Percentiles rank a stretch among this genome's conserved stretches.
Evolutionary conservation across 2,329 filamentous ascomycete genomes (phyloP).

Genomic region (Colletotrichum limetticola): DNA sequence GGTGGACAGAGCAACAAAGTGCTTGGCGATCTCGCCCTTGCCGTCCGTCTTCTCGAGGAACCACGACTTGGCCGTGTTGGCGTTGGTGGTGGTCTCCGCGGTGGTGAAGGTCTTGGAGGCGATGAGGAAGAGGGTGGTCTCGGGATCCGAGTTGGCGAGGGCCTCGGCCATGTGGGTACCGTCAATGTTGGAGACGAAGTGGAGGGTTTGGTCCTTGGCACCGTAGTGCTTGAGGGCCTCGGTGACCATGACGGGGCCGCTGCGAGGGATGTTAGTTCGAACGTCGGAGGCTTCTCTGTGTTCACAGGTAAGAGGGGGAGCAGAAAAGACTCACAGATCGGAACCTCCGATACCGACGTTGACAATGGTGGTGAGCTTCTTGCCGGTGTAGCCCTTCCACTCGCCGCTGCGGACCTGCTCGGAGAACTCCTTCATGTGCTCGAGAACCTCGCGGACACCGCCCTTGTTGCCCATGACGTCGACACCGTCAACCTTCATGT

Average conservation of each 20-base stretch:
- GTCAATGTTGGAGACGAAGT: conserved; percentile 99
- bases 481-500: conserved; percentile 85
- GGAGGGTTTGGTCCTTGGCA: conserved; percentile 84
- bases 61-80: conserved; percentile 96
- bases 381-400: conserved; percentile 98
- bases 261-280: conserved; percentile 47
- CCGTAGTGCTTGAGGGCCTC: conserved; percentile 97
- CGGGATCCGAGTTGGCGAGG: conserved; percentile 86
- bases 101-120: conserved; percentile 99
- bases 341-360: conserved; percentile 99
- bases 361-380: conserved; percentile 95
- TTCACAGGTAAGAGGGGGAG: background rate
- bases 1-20: conserved; percentile 98
- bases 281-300: background rate
- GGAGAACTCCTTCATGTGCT: conserved; percentile 99
- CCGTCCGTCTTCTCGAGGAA: conserved; percentile 84
- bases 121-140: conserved; percentile 98
- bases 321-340: conserved; percentile 79
- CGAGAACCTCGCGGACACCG: conserved; percentile 88
- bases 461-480: conserved; percentile 92
- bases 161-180: conserved; percentile 98
- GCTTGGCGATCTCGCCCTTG: conserved; percentile 93
- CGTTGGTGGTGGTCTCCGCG: conserved; percentile 96
- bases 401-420: conserved; percentile 93
- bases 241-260: conserved; percentile 98